Conservation (phyloP, 2,329 filamentous ascomycete species). For the Apiospora rasikravindrae region DNA sequence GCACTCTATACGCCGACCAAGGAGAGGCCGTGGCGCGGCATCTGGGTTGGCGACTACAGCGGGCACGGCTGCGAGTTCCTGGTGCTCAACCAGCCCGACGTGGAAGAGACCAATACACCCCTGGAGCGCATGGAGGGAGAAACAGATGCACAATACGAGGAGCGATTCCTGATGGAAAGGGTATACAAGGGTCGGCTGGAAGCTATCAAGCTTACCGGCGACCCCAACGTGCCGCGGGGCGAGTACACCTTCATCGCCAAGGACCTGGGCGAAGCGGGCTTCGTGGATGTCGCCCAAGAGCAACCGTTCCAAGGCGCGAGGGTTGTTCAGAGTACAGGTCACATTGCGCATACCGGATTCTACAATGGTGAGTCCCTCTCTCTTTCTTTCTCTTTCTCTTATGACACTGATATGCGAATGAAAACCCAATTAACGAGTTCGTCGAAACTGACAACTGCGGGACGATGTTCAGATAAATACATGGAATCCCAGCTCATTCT, state of each 20-base stretch:
- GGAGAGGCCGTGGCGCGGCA: conserved; percentile 83
- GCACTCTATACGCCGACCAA: conserved; percentile 79
- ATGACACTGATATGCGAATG: not conserved
- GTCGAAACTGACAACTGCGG: conserved; percentile 17
- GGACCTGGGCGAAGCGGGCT: conserved; percentile 72
- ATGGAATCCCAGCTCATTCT: conserved; percentile 79
- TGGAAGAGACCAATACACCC: conserved; percentile 50
- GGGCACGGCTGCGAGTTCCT: conserved; percentile 90
- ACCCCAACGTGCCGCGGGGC: conserved; percentile 86
- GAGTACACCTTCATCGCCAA: conserved; percentile 82
- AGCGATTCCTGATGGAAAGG: conserved; percentile 50
- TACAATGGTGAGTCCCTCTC: conserved; percentile 63
- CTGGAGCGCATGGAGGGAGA: conserved; percentile 49
- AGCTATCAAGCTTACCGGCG: conserved; percentile 90
- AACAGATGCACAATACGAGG: conserved; percentile 50
- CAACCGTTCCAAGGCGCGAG: conserved; percentile 74
- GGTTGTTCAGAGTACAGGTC: conserved; percentile 75
- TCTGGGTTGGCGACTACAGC: conserved; percentile 92
- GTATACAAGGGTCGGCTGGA: conserved; percentile 73
- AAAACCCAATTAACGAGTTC: not conserved
- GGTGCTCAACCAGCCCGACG: conserved; percentile 76
- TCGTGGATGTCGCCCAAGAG: conserved; percentile 68
- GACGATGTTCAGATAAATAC: conserved; percentile 65
- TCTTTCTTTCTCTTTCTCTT: too few relatives aligned
- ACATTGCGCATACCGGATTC: conserved; percentile 79